A percentile compares a stretch with the other conserved stretches of the same genome.
These are phyloP conservation scores for Macrotyloma uniflorum DNA, from an alignment of 306 rosid species.

Conservation along the genomic window DNA sequence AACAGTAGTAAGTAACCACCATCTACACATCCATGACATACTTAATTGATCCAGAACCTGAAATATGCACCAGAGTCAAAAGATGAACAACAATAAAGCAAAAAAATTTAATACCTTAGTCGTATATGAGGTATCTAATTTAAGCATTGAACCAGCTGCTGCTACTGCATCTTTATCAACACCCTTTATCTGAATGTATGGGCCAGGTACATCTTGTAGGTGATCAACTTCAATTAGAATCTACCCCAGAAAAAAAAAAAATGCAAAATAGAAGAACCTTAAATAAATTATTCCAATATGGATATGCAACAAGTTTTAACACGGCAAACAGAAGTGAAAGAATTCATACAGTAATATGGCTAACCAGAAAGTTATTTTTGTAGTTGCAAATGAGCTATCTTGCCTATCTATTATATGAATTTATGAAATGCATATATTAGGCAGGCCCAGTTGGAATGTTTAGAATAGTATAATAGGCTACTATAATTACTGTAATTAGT, in stretches of 20 bases:
- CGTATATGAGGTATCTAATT: conserved; percentile 84
- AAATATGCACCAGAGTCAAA: conserved; percentile 19
- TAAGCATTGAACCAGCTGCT: conserved; percentile 87
- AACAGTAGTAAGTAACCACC: conserved; percentile 34
- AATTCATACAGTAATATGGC: background rate
- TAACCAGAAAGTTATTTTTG: conserved; percentile 6
- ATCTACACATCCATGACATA: conserved; percentile 22
- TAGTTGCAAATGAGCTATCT: conserved; percentile 16
- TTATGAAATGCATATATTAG: background rate
- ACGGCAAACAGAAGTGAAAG: conserved; percentile 7
- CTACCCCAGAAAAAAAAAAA: conserved; percentile 42
- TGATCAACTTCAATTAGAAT: conserved; percentile 93
- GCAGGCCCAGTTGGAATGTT: background rate
- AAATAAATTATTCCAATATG: conserved; percentile 30
- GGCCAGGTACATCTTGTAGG: conserved; percentile 88
- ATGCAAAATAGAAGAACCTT: conserved; percentile 20
- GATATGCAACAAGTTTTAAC: conserved; percentile 20
- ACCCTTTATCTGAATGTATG: conserved; percentile 95
- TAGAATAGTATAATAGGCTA: background rate
- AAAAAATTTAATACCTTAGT: conserved; percentile 70
- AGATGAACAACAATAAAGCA: conserved; percentile 19
- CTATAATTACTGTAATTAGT: no score
- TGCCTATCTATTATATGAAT: conserved; percentile 3
- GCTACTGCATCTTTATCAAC: conserved; percentile 93
- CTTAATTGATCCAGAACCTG: conserved; percentile 1